Conservation (phyloP, 768 basidiomycete genomes). For the Leccinum boreale region DNA sequence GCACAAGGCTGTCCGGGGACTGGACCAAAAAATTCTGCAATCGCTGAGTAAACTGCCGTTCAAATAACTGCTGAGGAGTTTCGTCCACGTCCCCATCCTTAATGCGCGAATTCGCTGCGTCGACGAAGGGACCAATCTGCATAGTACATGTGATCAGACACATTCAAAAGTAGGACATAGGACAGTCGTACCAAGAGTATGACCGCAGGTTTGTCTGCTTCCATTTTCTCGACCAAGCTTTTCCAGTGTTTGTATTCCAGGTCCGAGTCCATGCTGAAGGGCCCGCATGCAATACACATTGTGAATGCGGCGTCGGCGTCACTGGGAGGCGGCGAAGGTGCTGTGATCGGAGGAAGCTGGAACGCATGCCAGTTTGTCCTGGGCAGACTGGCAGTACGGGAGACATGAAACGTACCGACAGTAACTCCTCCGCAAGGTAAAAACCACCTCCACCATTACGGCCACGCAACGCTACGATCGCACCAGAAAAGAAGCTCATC, state of each 20-base stretch:
- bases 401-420: background rate
- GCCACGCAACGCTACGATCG: conserved; percentile 81
- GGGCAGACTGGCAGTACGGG: background rate
- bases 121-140: conserved; percentile 92
- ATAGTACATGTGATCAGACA: background rate
- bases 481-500: conserved; percentile 83
- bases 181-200: conserved; percentile 62
- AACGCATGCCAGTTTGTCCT: background rate
- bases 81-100: conserved; percentile 70
- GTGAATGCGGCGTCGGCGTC: conserved; percentile 49
- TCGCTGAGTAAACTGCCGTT: conserved; percentile 53
- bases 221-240: conserved; percentile 59
- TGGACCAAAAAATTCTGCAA: conserved; percentile 53
- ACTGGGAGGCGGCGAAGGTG: conserved; percentile 37
- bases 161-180: background rate
- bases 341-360: conserved; percentile 63
- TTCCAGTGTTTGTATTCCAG: conserved; percentile 72
- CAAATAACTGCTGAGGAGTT: conserved; percentile 66
- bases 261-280: conserved; percentile 79
- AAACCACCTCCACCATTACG: conserved; percentile 87
- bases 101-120: conserved; percentile 69
- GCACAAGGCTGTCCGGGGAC: conserved; percentile 66
- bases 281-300: conserved; percentile 77
- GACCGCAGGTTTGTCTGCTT: conserved; percentile 64
- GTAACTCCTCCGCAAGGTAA: conserved; percentile 44